These are phyloP conservation scores for Amylostereum areolatum DNA, from an alignment of 1,284 basidiomycete species.

Conservation along the genomic window DNA sequence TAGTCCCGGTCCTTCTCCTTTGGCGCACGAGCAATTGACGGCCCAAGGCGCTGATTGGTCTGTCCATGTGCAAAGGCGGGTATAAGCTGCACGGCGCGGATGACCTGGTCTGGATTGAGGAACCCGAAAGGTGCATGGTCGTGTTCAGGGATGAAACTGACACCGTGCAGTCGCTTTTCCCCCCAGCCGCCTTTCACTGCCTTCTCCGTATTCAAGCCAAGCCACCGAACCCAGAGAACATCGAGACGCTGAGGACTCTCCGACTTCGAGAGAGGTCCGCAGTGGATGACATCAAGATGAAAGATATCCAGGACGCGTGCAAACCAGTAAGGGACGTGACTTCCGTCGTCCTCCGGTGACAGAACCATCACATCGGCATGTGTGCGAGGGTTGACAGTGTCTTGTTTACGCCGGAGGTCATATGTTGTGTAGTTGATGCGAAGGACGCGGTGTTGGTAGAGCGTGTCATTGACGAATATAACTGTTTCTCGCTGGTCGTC, in stretches of 20 bases:
- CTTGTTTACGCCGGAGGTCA: conserved; percentile 18
- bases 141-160: too few relatives aligned
- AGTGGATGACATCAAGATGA: conserved; percentile 7
- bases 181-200: too few relatives aligned
- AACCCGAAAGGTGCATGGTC: too few relatives aligned
- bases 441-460: conserved; percentile 19
- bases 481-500: background rate
- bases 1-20: too few relatives aligned
- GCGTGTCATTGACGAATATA: conserved; percentile 8
- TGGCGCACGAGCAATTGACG: too few relatives aligned
- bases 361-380: conserved; percentile 21
- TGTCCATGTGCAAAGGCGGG: too few relatives aligned
- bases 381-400: conserved; percentile 21
- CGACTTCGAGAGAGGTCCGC: background rate
- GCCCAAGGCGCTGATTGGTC: too few relatives aligned
- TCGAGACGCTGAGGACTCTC: too few relatives aligned
- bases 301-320: conserved; percentile 18
- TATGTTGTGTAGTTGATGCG: conserved; percentile 27
- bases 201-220: conserved; percentile 11
- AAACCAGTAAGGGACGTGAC: conserved; percentile 18
- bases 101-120: too few relatives aligned
- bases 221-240: conserved; percentile 22
- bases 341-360: background rate
- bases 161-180: too few relatives aligned
- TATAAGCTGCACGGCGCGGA: too few relatives aligned